Evolutionary conservation across 805 yeast genomes (phyloP).

Genomic region (Tetrapisispora pingtungensis): DNA sequence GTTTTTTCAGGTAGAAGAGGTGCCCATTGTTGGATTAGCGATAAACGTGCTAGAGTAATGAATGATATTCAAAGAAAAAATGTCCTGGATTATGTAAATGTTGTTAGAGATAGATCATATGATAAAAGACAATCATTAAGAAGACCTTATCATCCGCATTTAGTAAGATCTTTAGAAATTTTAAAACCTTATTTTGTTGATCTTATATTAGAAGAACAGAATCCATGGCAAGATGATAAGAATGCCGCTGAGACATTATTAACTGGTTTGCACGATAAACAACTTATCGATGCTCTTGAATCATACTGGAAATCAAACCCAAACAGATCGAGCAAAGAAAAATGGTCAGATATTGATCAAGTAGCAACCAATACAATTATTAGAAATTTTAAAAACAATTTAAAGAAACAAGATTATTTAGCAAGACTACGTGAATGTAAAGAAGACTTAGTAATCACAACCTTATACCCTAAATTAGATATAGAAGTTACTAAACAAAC

Average conservation of each 20-base stretch:
- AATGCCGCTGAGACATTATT: slow-evolving; percentile 48
- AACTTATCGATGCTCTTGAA: slow-evolving; percentile 41
- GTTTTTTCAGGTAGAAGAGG: slow-evolving; percentile 98
- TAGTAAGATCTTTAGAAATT: slow-evolving; percentile 62
- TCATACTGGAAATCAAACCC: slow-evolving; percentile 50
- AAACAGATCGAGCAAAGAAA: slow-evolving; percentile 44
- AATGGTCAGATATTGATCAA: slow-evolving; percentile 70
- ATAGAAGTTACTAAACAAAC: slow-evolving; percentile 83
- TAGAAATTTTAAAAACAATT: neutral
- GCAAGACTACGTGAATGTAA: slow-evolving; percentile 53
- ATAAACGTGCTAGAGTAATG: slow-evolving; percentile 62
- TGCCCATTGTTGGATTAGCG: slow-evolving; percentile 97
- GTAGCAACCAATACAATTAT: slow-evolving; percentile 31
- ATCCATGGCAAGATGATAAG: slow-evolving; percentile 64
- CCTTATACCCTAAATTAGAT: slow-evolving; percentile 86
- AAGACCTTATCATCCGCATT: slow-evolving; percentile 85
- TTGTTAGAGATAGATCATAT: slow-evolving; percentile 44
- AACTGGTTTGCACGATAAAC: slow-evolving; percentile 53
- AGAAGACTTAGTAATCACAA: slow-evolving; percentile 70
- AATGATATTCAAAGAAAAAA: slow-evolving; percentile 69
- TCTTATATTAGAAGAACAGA: slow-evolving; percentile 67
- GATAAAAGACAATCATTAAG: slow-evolving; percentile 42
- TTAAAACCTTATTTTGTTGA: slow-evolving; percentile 54
- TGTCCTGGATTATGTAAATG: slow-evolving; percentile 75
- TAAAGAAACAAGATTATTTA: slow-evolving; percentile 23